Evolutionary conservation across 805 yeast genomes (phyloP), one percentile per base, ranked within the genome.

Genomic region (Kluyveromyces aestuarii): DNA sequence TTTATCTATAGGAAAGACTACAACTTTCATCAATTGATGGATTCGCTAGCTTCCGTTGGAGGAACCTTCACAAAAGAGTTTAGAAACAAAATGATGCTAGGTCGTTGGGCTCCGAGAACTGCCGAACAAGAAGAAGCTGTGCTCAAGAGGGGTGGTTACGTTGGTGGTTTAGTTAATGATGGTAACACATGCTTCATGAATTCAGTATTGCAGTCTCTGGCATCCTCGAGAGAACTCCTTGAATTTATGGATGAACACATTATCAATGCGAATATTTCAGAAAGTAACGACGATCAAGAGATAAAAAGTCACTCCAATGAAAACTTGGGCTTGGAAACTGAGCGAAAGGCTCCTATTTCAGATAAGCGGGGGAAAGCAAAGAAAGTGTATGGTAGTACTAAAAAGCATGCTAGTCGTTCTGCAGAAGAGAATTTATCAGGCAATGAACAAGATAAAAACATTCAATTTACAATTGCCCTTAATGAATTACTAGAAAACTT

Each of bases 101-200:
- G 55, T 47, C 55, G 56, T 21, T 56, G 60, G 60, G 54, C 55
- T 36, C 55, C 55, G 25, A 48, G 54, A 42, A 44, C 49, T 45
- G 49, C 53, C 16, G 56, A 52, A 37, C 50, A 51, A 40, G 59
- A 58, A 21, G 57, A 54, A 18, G 43, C 27, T 6, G 82, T 82
- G n/a, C 51, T 75, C 47, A 71, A 71, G 44, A 70, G 74, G 47
- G 91, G 91, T 49, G 90, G 90, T 1, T 77, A 76, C 47, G 77
- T 87, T 35, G 96, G 96, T 25, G 97, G 97, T 1, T 73, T 90
- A 37, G 75, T 78, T 50, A 90, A 90, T 62, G 96, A 87, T 54
- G 96, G 97, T 13, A 90, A 90, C 62, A 88, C 96, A 0, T 90
- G 97, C 65, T 90, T 90, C 59, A 88, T 89, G 95, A 90, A 90